phyloP scores from a whole-genome alignment of 2,329 filamentous ascomycete species.

The Microdochium bolleyi region DNA sequence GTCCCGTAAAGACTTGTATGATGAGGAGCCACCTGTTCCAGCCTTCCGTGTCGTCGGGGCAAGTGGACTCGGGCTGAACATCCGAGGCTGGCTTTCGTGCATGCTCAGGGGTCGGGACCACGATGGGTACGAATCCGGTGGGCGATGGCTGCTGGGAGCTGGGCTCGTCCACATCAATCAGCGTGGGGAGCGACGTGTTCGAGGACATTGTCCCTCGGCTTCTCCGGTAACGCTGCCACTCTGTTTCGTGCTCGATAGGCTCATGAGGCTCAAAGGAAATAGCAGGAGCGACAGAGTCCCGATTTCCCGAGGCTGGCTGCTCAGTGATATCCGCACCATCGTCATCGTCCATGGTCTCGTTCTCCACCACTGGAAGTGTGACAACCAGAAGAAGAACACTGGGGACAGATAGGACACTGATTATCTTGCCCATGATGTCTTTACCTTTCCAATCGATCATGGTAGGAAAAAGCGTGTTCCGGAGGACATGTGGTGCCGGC shows the following conservation, averaged over 20 bases:
- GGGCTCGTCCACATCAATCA: conserved; percentile 6
- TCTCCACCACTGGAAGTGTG: conserved; percentile 86
- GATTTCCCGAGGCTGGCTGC: conserved; percentile 13
- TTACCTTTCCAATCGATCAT: conserved; percentile 76
- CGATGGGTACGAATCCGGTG: neutral
- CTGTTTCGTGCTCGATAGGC: conserved; percentile 34
- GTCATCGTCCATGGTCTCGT: conserved; percentile 45
- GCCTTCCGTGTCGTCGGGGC: conserved; percentile 35
- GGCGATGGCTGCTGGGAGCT: neutral
- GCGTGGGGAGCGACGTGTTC: conserved; percentile 2
- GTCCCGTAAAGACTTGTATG: conserved; percentile 79
- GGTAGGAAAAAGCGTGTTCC: conserved; percentile 78
- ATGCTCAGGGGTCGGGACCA: neutral
- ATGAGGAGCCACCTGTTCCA: conserved; percentile 92
- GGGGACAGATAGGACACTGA: conserved; percentile 78
- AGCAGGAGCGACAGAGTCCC: conserved; percentile 23
- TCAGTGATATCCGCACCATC: conserved; percentile 27
- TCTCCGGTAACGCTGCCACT: conserved; percentile 52
- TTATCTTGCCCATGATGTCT: conserved; percentile 71
- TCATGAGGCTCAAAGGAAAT: conserved; percentile 24
- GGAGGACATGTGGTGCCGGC: conserved; percentile 63
- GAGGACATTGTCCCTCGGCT: conserved; percentile 29
- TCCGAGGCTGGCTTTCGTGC: conserved; percentile 13
- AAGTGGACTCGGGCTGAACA: conserved; percentile 14
- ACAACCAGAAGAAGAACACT: conserved; percentile 85